phyloP scores from a whole-genome alignment of 805 yeast species.

The Saccharomyces jurei region DNA sequence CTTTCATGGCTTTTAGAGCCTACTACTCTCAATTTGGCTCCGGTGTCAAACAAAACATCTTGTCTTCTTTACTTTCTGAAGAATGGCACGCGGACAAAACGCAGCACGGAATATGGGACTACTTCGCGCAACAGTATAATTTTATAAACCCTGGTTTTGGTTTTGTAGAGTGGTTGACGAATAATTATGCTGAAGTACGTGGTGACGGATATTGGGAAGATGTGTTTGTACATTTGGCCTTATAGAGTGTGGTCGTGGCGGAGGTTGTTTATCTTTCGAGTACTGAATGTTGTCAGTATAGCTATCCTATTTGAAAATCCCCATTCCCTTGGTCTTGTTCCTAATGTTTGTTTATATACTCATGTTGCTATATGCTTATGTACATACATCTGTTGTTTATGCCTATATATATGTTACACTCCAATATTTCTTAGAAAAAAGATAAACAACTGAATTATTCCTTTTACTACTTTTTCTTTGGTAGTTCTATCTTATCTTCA shows the following conservation, averaged over 20 bases:
- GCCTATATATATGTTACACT: background rate
- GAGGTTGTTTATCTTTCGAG: background rate
- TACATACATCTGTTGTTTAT: background rate
- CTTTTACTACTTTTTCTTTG: too few relatives aligned
- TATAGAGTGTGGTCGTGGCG: background rate
- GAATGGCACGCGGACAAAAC: constrained; percentile 15
- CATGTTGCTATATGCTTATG: background rate
- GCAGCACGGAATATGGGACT: constrained; percentile 12
- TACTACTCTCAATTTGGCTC: constrained; percentile 21
- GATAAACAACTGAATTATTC: too few relatives aligned
- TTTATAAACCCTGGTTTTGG: constrained; percentile 22
- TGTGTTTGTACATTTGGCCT: background rate
- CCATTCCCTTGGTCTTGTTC: background rate
- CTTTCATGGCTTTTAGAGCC: constrained; percentile 23
- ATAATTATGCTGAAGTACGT: background rate
- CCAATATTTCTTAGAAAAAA: too few relatives aligned
- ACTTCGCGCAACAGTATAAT: constrained; percentile 23
- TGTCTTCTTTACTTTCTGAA: constrained; percentile 15
- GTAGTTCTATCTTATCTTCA: too few relatives aligned
- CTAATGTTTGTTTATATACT: background rate
- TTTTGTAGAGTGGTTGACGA: constrained; percentile 39
- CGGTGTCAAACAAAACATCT: constrained; percentile 16
- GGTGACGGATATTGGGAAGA: background rate
- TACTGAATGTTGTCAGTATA: background rate
- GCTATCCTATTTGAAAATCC: background rate